phyloP scores from a whole-genome alignment of 129 eudicot genomes.

The Tanacetum coccineum region DNA sequence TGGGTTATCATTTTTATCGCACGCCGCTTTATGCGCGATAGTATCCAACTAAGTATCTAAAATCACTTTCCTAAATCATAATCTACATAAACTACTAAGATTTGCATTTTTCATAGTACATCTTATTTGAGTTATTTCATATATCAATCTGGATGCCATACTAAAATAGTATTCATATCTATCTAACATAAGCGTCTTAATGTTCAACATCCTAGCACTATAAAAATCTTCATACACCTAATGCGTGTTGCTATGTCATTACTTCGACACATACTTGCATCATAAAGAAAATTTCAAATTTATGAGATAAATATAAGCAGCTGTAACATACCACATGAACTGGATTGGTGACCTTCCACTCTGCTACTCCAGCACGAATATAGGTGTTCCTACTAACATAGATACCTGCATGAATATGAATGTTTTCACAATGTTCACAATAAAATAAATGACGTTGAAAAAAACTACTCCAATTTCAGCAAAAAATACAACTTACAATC shows the following conservation, averaged over 20 bases:
- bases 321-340: constrained; percentile 71
- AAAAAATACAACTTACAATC: constrained; percentile 55
- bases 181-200: no score
- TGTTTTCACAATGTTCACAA: constrained; percentile 3
- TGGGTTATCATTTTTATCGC: no score
- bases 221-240: no score
- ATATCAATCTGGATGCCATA: no score
- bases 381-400: constrained; percentile 96
- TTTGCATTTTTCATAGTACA: neutral
- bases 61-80: neutral
- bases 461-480: neutral
- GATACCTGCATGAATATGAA: constrained; percentile 45
- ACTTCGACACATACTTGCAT: neutral
- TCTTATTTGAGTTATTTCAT: no score
- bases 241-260: no score
- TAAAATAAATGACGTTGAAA: neutral
- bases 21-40: no score
- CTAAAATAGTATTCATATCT: no score
- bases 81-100: constrained; percentile 9
- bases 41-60: no score
- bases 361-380: constrained; percentile 93
- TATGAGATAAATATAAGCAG: neutral
- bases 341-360: constrained; percentile 88
- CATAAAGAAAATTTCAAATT: constrained; percentile 6
- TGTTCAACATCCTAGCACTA: no score